These are phyloP conservation scores for Zancudomyces culisetae DNA, from an alignment of 371 early-diverging fungal genomes.

Conservation along the genomic window DNA sequence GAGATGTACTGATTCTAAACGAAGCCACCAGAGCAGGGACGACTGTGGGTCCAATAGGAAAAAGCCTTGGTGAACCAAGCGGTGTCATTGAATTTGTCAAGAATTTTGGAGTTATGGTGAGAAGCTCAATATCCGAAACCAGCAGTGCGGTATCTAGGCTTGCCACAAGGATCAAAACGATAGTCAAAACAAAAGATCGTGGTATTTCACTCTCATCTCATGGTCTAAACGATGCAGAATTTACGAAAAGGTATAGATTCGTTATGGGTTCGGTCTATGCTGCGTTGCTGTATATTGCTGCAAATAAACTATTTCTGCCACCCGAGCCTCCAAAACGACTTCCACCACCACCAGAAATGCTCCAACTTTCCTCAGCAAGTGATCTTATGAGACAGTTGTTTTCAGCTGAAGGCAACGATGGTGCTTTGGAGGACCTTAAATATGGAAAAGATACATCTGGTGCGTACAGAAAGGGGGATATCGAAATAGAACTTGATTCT, in stretches of 20 bases:
- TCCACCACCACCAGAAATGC: neutral
- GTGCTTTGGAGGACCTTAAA: neutral
- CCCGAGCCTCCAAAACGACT: neutral
- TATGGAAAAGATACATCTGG: neutral
- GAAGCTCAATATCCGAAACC: neutral
- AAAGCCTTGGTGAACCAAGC: neutral
- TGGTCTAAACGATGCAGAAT: neutral
- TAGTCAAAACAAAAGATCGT: neutral
- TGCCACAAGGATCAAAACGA: neutral
- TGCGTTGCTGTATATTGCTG: neutral
- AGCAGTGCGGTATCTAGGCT: neutral
- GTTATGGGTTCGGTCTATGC: neutral
- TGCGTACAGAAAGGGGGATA: neutral
- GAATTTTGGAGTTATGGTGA: constrained; percentile 10
- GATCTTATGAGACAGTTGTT: constrained; percentile 1
- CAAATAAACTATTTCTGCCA: neutral
- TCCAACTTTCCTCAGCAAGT: neutral
- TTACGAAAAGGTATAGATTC: neutral
- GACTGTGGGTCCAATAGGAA: constrained; percentile 13
- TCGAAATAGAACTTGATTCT: neutral
- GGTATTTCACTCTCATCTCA: neutral
- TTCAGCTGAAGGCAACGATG: neutral
- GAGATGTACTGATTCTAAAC: neutral
- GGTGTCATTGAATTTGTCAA: neutral
- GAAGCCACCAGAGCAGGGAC: neutral